Percentiles rank a stretch among this genome's conserved stretches.
These are phyloP conservation scores for Achlya hypogyna DNA, from an alignment of 352 stramenopile species.

Conservation along the genomic window DNA sequence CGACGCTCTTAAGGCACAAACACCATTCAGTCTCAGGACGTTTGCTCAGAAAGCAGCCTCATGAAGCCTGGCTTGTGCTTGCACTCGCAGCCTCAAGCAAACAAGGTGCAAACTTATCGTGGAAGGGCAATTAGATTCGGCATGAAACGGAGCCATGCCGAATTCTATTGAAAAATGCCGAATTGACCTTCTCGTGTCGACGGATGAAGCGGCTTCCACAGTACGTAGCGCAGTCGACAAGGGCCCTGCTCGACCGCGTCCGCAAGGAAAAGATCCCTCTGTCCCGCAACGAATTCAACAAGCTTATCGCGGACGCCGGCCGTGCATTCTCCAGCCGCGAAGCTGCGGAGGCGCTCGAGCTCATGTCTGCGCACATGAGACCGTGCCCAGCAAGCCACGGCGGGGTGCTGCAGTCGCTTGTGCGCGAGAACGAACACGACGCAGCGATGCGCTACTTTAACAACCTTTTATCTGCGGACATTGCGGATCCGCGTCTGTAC, in stretches of 20 bases:
- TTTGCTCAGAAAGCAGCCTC: no score
- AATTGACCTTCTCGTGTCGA: neutral
- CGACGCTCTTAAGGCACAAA: no score
- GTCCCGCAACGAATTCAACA: constrained; percentile 4
- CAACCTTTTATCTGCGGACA: neutral
- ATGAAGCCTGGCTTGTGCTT: no score
- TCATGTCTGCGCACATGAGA: neutral
- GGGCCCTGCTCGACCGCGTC: neutral
- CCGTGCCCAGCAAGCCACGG: neutral
- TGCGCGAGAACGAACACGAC: neutral
- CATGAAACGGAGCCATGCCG: neutral
- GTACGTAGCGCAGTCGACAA: neutral
- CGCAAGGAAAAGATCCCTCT: neutral
- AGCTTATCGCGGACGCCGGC: neutral
- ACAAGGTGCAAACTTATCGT: no score
- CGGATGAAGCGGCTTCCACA: neutral
- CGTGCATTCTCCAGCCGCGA: neutral
- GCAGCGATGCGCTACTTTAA: neutral
- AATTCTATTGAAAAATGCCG: constrained; percentile 9
- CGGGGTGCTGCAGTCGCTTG: neutral
- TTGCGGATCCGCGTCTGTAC: neutral
- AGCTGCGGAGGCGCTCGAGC: neutral
- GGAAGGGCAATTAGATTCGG: no score
- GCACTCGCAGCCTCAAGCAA: no score
- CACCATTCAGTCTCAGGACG: no score